phyloP scores from a whole-genome alignment of 371 early-diverging fungal genomes.

The Mucor indicus region DNA sequence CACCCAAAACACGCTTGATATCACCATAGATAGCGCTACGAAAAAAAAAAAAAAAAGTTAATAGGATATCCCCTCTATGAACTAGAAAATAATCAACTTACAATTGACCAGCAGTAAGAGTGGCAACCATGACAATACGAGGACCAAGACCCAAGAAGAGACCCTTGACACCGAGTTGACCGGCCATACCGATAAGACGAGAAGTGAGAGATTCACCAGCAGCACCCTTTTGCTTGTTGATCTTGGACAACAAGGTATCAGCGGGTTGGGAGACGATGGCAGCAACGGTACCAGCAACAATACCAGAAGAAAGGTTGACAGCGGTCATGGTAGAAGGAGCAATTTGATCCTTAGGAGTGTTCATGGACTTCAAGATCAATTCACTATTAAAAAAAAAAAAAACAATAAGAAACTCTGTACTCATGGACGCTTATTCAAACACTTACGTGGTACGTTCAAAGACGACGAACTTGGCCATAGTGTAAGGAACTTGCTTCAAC shows the following conservation, averaged over 20 bases:
- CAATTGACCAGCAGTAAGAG: slow-evolving; percentile 73
- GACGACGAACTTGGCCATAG: slow-evolving; percentile 64
- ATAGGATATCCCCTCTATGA: not conserved
- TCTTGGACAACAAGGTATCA: slow-evolving; percentile 60
- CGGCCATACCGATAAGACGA: slow-evolving; percentile 54
- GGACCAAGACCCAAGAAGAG: slow-evolving; percentile 72
- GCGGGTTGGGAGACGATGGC: slow-evolving; percentile 62
- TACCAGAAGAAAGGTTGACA: slow-evolving; percentile 51
- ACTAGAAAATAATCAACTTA: slow-evolving; percentile 10
- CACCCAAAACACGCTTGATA: slow-evolving; percentile 71
- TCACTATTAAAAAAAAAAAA: slow-evolving; percentile 27
- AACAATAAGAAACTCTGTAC: not conserved
- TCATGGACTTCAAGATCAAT: slow-evolving; percentile 42
- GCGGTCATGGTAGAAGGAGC: slow-evolving; percentile 40
- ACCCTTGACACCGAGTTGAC: slow-evolving; percentile 62
- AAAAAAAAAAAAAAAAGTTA: slow-evolving; percentile 7
- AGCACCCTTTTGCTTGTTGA: slow-evolving; percentile 70
- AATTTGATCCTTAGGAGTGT: slow-evolving; percentile 55
- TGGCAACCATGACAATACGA: slow-evolving; percentile 80
- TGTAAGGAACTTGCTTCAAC: slow-evolving; percentile 73
- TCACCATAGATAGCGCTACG: slow-evolving; percentile 56
- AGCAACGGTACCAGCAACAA: slow-evolving; percentile 58
- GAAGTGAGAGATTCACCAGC: slow-evolving; percentile 56
- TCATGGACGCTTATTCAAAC: not conserved
- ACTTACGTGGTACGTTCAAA: slow-evolving; percentile 56